These are phyloP conservation scores for Xylaria digitata DNA, from an alignment of 2,329 filamentous ascomycete genomes.

Conservation along the genomic window DNA sequence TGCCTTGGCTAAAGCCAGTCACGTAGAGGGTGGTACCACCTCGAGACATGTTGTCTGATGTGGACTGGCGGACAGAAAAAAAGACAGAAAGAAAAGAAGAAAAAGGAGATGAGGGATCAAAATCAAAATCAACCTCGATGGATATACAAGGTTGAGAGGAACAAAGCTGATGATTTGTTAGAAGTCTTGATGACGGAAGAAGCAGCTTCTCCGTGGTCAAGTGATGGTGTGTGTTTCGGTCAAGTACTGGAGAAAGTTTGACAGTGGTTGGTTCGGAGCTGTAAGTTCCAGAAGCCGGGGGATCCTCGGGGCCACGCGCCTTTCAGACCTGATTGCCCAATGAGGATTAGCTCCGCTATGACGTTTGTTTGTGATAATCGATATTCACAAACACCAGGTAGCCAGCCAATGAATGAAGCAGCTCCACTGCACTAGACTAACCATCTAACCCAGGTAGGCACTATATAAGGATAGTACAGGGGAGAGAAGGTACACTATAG, in stretches of 20 bases:
- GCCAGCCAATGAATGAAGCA: not conserved
- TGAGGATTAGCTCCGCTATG: slow-evolving; percentile 25
- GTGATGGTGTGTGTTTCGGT: slow-evolving; percentile 32
- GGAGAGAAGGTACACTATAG: too few species aligned
- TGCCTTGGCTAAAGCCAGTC: slow-evolving; percentile 98
- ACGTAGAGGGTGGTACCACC: slow-evolving; percentile 96
- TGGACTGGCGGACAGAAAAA: slow-evolving; percentile 20
- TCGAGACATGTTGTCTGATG: slow-evolving; percentile 78
- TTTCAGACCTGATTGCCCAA: slow-evolving; percentile 7
- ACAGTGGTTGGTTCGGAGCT: slow-evolving; percentile 35
- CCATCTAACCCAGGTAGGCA: not conserved
- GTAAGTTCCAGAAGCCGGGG: slow-evolving; percentile 31
- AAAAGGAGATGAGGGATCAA: not conserved
- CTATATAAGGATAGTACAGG: too few species aligned
- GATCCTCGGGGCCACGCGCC: slow-evolving; percentile 29
- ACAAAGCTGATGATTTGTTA: slow-evolving; percentile 22
- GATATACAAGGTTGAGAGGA: not conserved
- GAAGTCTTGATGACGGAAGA: slow-evolving; percentile 36
- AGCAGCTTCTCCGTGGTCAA: slow-evolving; percentile 24
- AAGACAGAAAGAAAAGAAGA: not conserved
- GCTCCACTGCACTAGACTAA: too few species aligned
- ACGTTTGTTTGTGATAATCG: slow-evolving; percentile 19
- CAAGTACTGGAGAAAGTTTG: slow-evolving; percentile 39
- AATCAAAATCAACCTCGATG: slow-evolving; percentile 18
- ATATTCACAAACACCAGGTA: too few species aligned